These are phyloP conservation scores for Sclerotinia spermophila DNA, from an alignment of 2,329 filamentous ascomycete genomes.

Conservation along the genomic window DNA sequence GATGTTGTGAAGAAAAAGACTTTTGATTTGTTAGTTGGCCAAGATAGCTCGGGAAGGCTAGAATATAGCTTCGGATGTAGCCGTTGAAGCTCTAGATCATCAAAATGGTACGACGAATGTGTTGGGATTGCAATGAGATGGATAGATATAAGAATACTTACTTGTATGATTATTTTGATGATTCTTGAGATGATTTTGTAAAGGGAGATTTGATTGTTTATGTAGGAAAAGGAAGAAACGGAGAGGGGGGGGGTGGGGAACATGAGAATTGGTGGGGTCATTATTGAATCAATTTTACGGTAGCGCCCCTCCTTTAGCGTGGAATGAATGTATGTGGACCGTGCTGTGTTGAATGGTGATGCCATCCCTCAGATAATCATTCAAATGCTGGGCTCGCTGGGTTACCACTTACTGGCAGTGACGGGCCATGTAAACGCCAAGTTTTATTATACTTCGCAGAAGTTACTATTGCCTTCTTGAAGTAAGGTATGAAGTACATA, in stretches of 20 bases:
- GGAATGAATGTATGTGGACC: slow-evolving; percentile 2
- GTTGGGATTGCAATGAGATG: not conserved
- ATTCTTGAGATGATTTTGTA: slow-evolving; percentile 16
- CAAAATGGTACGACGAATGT: not conserved
- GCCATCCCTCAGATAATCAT: not conserved
- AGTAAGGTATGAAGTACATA: not conserved
- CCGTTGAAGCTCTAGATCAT: not conserved
- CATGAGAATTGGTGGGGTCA: slow-evolving; percentile 22
- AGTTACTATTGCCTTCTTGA: not conserved
- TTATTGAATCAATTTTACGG: slow-evolving; percentile 19
- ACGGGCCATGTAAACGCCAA: not conserved
- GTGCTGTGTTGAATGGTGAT: slow-evolving; percentile 1
- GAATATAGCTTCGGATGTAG: slow-evolving; percentile 1
- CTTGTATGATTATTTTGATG: slow-evolving; percentile 20
- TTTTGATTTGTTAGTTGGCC: slow-evolving; percentile 20
- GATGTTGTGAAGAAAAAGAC: slow-evolving; percentile 1
- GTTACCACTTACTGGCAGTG: no score
- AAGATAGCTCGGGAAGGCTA: slow-evolving; percentile 12
- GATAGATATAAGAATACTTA: slow-evolving; percentile 22
- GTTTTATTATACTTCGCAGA: not conserved
- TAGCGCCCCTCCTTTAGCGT: slow-evolving; percentile 20
- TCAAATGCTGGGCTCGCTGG: not conserved
- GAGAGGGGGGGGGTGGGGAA: slow-evolving; percentile 12
- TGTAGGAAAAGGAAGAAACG: slow-evolving; percentile 26
- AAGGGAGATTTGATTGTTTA: slow-evolving; percentile 18